Percentiles rank a stretch among this genome's conserved stretches.
Conservation (phyloP, 2,329 filamentous ascomycete species). For the Cytospora piceae region DNA sequence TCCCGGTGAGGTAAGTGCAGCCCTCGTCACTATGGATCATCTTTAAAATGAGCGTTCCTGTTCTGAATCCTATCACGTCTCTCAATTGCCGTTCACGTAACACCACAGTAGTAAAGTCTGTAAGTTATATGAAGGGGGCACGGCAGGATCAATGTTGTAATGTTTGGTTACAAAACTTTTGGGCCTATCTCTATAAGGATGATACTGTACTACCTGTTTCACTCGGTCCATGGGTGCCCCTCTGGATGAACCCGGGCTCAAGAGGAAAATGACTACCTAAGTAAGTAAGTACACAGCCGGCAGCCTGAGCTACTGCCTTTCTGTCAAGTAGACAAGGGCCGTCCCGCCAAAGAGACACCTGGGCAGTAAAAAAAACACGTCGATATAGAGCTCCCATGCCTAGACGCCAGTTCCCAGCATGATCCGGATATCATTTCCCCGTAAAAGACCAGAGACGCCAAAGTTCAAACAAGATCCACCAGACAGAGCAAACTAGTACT, state of each 20-base stretch:
- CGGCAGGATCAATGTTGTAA: not conserved
- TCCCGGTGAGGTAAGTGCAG: not conserved
- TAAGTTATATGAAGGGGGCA: not conserved
- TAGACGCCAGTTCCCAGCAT: constrained; percentile 14
- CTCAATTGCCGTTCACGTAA: not conserved
- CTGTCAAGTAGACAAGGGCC: not conserved
- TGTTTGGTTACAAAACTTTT: not conserved
- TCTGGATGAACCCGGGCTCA: not conserved
- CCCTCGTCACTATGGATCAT: not conserved
- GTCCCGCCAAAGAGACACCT: not conserved
- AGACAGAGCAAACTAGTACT: constrained; percentile 2
- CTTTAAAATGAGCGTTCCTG: not conserved
- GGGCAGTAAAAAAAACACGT: not conserved
- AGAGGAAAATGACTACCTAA: not conserved
- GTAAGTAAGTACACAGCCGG: not conserved
- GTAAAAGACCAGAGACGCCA: constrained; percentile 16
- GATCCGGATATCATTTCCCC: constrained; percentile 24
- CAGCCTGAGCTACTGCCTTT: not conserved
- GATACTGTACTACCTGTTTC: not conserved
- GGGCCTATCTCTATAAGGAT: not conserved
- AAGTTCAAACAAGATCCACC: constrained; percentile 2
- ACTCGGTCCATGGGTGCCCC: not conserved
- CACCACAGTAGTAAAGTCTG: not conserved
- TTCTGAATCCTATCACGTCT: not conserved
- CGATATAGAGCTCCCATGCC: constrained; percentile 3